Conservation (phyloP, 805 yeast genomes). For the Clavispora fructus region DNA sequence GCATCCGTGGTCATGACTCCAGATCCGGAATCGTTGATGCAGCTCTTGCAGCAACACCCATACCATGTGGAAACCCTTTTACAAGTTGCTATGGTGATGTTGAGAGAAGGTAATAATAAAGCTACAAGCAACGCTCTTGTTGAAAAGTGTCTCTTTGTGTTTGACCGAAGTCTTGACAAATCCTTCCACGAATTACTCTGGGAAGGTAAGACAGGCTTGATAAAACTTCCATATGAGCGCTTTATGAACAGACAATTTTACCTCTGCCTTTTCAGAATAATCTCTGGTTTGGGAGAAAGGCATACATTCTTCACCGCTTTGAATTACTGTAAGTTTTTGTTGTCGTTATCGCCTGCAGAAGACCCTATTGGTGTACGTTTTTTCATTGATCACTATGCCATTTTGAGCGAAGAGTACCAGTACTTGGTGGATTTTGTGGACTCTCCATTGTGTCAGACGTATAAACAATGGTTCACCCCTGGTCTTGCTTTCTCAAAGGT, state of each 20-base stretch:
- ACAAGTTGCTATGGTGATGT: constrained; percentile 68
- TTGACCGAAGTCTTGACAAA: constrained; percentile 66
- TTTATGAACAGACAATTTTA: constrained; percentile 76
- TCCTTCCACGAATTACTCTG: constrained; percentile 42
- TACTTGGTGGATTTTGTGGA: constrained; percentile 55
- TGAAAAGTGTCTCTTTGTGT: constrained; percentile 73
- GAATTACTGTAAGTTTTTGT: constrained; percentile 63
- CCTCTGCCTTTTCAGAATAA: constrained; percentile 66
- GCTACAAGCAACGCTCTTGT: constrained; percentile 67
- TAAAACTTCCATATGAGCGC: constrained; percentile 70
- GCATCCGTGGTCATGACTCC: constrained; percentile 67
- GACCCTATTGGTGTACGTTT: constrained; percentile 84
- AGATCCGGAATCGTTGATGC: constrained; percentile 68
- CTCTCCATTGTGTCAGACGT: constrained; percentile 53
- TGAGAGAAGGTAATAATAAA: constrained; percentile 69
- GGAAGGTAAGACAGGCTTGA: constrained; percentile 49
- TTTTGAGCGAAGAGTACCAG: constrained; percentile 57
- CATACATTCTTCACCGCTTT: constrained; percentile 77
- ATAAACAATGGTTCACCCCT: constrained; percentile 66
- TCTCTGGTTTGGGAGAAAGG: constrained; percentile 64
- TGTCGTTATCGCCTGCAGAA: constrained; percentile 66
- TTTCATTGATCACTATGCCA: constrained; percentile 74
- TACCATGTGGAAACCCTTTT: constrained; percentile 75
- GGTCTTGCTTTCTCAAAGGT: constrained; percentile 64
- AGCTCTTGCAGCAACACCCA: constrained; percentile 54